Conservation (phyloP, 2,329 filamentous ascomycete genomes). For the Thelonectria discophora region DNA sequence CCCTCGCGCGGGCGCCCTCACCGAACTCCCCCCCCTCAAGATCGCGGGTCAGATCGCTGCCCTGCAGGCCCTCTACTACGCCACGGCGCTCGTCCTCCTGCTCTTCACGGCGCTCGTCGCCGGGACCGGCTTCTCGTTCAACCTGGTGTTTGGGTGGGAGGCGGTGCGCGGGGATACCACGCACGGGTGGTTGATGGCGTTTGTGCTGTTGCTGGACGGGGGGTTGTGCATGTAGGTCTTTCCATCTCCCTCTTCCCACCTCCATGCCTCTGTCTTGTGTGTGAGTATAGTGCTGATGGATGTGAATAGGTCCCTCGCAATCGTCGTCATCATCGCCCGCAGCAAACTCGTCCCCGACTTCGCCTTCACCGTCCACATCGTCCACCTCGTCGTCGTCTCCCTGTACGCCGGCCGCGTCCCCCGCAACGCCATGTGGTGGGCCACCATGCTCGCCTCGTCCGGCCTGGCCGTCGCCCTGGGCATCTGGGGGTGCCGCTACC, state of each 20-base stretch:
- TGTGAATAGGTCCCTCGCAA: constrained; percentile 74
- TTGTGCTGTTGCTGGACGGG: constrained; percentile 66
- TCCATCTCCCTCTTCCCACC: not conserved
- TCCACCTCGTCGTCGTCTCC: constrained; percentile 81
- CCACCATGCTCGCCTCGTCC: constrained; percentile 59
- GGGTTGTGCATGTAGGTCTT: constrained; percentile 59
- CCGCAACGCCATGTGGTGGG: constrained; percentile 87
- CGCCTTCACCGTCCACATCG: constrained; percentile 84
- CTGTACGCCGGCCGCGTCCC: constrained; percentile 83
- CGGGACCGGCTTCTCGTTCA: constrained; percentile 62
- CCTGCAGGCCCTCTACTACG: constrained; percentile 66
- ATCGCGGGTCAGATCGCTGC: constrained; percentile 67
- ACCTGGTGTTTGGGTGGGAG: constrained; percentile 67
- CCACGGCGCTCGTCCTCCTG: constrained; percentile 59
- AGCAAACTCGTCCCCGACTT: constrained; percentile 97
- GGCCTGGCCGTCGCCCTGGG: constrained; percentile 67
- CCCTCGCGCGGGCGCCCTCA: constrained; percentile 66
- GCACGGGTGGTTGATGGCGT: constrained; percentile 67
- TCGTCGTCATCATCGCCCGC: constrained; percentile 84
- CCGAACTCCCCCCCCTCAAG: constrained; percentile 68
- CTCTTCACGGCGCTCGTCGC: constrained; percentile 67
- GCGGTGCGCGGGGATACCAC: constrained; percentile 69
- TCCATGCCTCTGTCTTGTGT: no score
- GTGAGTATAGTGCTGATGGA: no score
- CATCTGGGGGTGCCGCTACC: constrained; percentile 90